A percentile compares a stretch with the other conserved stretches of the same genome.
phyloP scores from a whole-genome alignment of 805 yeast genomes.

The Zygotorulaspora chibaensis region DNA sequence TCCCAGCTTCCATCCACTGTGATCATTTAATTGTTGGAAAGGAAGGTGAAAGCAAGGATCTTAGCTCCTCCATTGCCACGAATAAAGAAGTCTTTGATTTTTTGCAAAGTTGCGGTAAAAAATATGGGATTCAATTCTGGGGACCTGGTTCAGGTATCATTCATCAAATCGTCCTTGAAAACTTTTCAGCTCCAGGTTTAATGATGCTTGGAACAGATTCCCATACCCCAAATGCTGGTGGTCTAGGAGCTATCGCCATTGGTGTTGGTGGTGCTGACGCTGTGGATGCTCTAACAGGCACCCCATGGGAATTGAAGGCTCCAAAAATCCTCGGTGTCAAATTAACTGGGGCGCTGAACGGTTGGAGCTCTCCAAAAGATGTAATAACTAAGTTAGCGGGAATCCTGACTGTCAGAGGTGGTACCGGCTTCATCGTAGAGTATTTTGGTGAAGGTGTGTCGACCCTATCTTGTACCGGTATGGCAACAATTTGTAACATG shows the following conservation, averaged over 20 bases:
- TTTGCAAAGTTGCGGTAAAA: constrained; percentile 85
- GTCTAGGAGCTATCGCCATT: constrained; percentile 95
- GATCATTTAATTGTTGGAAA: constrained; percentile 97
- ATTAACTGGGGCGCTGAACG: constrained; percentile 80
- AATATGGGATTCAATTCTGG: constrained; percentile 98
- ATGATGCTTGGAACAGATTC: constrained; percentile 98
- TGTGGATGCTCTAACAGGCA: constrained; percentile 93
- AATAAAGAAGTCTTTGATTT: constrained; percentile 96
- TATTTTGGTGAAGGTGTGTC: constrained; percentile 95
- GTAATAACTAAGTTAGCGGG: constrained; percentile 93
- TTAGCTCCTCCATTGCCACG: constrained; percentile 72
- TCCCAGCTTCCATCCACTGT: constrained; percentile 96
- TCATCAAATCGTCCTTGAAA: constrained; percentile 95
- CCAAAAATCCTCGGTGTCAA: constrained; percentile 93
- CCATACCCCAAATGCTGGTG: constrained; percentile 99
- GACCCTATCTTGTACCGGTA: constrained; percentile 90
- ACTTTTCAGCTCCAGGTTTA: constrained; percentile 93
- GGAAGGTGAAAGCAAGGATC: constrained; percentile 83
- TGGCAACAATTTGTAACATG: constrained; percentile 99
- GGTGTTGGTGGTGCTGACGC: constrained; percentile 99
- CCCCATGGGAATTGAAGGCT: constrained; percentile 98
- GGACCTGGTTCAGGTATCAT: constrained; percentile 99
- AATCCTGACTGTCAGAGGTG: constrained; percentile 90
- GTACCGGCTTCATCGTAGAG: constrained; percentile 94
- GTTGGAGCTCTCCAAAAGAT: constrained; percentile 98